Base-by-base conservation (phyloP, 2,329 filamentous ascomycete species). In the Trichoderma oligosporum region DNA sequence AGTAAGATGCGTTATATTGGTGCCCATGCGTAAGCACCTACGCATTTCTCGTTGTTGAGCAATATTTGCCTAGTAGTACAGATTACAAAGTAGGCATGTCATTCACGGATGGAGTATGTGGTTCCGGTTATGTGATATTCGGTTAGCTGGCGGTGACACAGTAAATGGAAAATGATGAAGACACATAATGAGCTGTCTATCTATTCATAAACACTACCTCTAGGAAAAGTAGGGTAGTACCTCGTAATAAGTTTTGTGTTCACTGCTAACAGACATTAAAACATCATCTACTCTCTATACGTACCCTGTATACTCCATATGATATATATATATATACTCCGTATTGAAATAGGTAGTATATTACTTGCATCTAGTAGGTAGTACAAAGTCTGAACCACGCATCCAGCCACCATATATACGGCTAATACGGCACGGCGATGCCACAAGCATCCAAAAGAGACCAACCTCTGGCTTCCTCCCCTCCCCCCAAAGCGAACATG, bases 381-480 rank as follows among this genome's bases (percentile, higher is more conserved):
- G 16, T 41, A 54, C 51, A 29, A 12, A 16, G 0, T 24, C 48
- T 16, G 18, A 20, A 46, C 16, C 31, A 27, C 39, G 9, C 2
- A 24, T 7, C 11, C n/a, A 14, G 1, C 25, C 9, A n/a, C 47
- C 27, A 51, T 51, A 51, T 39, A 39, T 22, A 18, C 51, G 51
- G 51, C 31, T 46, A 55, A 29, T 38, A 29, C 51, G 51, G 51
- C 51, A 55, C 41, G 31, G 41, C 31, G 11, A 9, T 31, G 6
- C 6, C 11, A 31, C 11, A 31, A 31, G 27, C 51, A 36, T 29
- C 12, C 24, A 36, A 5, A 45, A 11, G 20, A 8, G 25, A 31
- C 14, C 6, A 4, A 4, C 16, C 11, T 9, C 25, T 41, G 16
- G 11, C 9, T 24, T 33, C 25, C 12, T 24, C 27, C 11, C 7